These are phyloP conservation scores for Colletotrichum tropicale DNA, from an alignment of 2,329 filamentous ascomycete species.

Conservation along the genomic window DNA sequence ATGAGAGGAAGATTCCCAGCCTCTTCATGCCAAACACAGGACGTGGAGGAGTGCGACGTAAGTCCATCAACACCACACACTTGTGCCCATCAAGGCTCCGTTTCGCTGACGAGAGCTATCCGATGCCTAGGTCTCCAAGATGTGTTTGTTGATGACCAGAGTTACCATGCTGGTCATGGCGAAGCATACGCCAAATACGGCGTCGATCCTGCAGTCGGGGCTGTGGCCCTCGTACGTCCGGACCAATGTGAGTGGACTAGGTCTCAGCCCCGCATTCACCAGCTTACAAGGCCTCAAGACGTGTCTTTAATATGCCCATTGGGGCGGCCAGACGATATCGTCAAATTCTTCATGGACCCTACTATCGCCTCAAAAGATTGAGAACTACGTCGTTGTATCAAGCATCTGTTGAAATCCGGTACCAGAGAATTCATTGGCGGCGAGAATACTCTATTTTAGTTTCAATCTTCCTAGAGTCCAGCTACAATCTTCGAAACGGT, in stretches of 20 bases:
- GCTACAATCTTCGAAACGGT: no score
- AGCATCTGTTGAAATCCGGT: no score
- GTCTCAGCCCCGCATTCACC: accelerated
- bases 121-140: slow-evolving; percentile 34
- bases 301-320: not conserved
- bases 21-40: not conserved
- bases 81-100: not conserved
- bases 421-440: no score
- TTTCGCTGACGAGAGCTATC: not conserved
- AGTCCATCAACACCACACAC: not conserved
- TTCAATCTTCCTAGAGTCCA: no score
- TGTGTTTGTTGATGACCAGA: slow-evolving; percentile 58
- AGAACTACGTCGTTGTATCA: no score
- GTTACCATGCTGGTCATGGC: slow-evolving; percentile 57
- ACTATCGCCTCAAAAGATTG: not conserved
- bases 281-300: not conserved
- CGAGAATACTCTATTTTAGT: no score
- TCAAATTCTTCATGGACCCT: not conserved
- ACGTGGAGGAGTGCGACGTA: not conserved
- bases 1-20: not conserved
- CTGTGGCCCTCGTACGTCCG: slow-evolving; percentile 64
- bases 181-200: slow-evolving; percentile 62
- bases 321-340: not conserved
- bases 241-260: slow-evolving; percentile 66
- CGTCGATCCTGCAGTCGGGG: slow-evolving; percentile 57